Conservation (phyloP, 2,329 filamentous ascomycete species). For the Rutstroemia sydowiana region DNA sequence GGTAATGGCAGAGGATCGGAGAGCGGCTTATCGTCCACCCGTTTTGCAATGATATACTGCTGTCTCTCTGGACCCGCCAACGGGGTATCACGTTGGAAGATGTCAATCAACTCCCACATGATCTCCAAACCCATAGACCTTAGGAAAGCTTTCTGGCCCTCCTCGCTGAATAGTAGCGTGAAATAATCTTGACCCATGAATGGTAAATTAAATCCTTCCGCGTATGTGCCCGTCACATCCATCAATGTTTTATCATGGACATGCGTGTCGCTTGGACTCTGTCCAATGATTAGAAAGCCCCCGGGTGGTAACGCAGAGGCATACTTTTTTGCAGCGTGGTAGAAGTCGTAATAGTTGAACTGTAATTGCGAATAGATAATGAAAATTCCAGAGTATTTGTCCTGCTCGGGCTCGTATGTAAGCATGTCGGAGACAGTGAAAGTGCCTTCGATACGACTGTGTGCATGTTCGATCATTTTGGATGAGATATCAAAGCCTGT, state of each 20-base stretch:
- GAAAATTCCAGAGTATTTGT: not conserved
- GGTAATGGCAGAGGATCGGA: no score
- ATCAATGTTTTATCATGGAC: not conserved
- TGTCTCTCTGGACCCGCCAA: no score
- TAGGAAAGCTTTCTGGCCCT: no score
- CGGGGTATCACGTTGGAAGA: no score
- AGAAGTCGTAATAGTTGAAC: not conserved
- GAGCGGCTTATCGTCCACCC: no score
- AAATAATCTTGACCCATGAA: not conserved
- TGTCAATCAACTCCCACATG: no score
- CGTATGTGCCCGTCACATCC: not conserved
- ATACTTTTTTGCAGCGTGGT: not conserved
- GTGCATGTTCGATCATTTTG: slow-evolving; percentile 17
- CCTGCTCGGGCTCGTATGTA: not conserved
- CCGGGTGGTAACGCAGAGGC: not conserved
- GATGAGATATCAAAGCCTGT: slow-evolving; percentile 30
- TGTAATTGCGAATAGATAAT: not conserved
- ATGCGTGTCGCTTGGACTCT: not conserved
- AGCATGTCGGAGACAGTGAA: slow-evolving; percentile 15
- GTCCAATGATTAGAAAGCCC: not conserved
- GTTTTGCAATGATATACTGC: no score
- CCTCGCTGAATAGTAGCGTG: no score
- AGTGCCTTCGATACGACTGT: slow-evolving; percentile 13
- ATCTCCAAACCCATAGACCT: no score
- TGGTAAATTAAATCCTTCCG: not conserved